Conservation (phyloP, 2,329 filamentous ascomycete species). For the Xylaria sp. region DNA sequence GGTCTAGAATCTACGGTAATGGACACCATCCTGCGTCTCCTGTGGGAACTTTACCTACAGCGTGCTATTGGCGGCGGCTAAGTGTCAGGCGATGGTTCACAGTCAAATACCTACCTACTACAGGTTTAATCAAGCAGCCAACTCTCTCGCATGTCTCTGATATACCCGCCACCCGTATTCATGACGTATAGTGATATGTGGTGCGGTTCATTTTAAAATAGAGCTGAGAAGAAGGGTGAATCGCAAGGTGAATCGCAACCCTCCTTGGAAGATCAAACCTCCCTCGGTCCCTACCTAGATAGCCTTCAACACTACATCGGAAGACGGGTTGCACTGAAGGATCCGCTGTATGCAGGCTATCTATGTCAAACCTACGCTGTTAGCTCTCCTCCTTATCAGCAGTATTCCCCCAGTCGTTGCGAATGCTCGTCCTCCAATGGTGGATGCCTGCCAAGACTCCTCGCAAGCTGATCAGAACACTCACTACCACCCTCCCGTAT, state of each 20-base stretch:
- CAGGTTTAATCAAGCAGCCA: neutral
- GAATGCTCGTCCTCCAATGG: neutral
- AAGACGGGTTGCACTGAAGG: neutral
- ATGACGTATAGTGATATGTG: neutral
- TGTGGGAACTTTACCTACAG: too few species aligned
- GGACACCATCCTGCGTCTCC: too few species aligned
- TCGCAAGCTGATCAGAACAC: slow-evolving; percentile 11
- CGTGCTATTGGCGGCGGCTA: too few species aligned
- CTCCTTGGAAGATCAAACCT: neutral
- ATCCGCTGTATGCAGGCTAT: neutral
- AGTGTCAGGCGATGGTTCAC: too few species aligned
- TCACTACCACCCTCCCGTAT: slow-evolving; percentile 1
- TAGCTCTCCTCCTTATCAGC: slow-evolving; percentile 8
- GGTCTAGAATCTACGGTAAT: too few species aligned
- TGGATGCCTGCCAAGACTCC: neutral
- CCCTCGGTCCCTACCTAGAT: neutral
- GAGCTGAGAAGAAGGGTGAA: neutral
- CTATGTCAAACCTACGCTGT: neutral
- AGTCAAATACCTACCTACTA: too few species aligned
- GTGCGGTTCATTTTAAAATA: neutral
- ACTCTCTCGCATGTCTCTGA: neutral
- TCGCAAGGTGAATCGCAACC: neutral
- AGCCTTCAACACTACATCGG: neutral
- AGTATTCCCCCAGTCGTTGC: neutral
- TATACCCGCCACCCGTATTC: neutral